Base-by-base conservation (phyloP, 345 rosid species). In the Isatis tinctoria region DNA sequence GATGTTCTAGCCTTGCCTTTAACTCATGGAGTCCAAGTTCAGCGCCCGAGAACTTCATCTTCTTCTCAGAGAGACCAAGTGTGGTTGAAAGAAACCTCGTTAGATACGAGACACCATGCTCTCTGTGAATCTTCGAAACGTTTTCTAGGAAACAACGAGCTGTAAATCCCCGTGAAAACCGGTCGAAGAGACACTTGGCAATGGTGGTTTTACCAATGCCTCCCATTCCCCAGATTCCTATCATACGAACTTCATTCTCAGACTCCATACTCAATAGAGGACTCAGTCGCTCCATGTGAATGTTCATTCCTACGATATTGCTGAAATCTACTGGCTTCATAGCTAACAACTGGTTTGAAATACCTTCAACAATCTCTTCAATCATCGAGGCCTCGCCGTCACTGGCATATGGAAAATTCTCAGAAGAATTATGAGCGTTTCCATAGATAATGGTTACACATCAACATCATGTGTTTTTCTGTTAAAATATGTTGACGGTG, bases 191-290 rank as follows among this genome's bases (percentile, higher is more conserved):
- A 17, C 22, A 73, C 10, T 39, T 69, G 24, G 85, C 37, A 32
- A 32, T 32, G 8, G 35, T 32, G 35, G 35, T 32, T 32, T 32
- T 32, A 8, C 35, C 35, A 0, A 82, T 73, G 9, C 81, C 81
- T 8, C 83, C 83, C 75, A 79, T 73, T 3, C 83, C 85, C 53
- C 75, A 70, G 1, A 71, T 59, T 35, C 75, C 67, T 8, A 71
- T 59, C 32, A 60, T 71, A 0, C 75, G 37, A 60, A 71, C 75
- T 60, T 71, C 67, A 32, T 69, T 8, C 14, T 41, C 26, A n/a
- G 67, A 71, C 0, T 35, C 49, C 4, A 71, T 36, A 3, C 1
- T n/a, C 20, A 71, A 59, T 0, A 43, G 57, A 70, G 66, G 67
- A 65, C 47, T 8, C 0, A 32, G 2, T 4, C 18, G 22, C n/a